phyloP scores from a whole-genome alignment of 1,284 basidiomycete genomes.

The Trametes polyzona region DNA sequence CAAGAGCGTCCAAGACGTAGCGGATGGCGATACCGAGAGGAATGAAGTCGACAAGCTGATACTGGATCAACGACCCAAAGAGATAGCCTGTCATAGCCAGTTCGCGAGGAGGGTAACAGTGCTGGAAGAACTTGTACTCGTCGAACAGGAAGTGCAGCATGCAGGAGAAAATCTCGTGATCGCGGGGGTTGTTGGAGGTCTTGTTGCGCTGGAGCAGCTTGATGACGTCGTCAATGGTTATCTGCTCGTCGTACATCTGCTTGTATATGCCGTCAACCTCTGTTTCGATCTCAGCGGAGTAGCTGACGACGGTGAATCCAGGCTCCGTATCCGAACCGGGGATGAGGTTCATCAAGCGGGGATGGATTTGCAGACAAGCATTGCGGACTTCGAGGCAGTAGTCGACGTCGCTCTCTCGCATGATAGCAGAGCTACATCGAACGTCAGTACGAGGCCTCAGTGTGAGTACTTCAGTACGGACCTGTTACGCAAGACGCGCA shows the following conservation, averaged over 20 bases:
- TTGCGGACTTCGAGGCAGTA: slow-evolving; percentile 94
- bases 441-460: slow-evolving; percentile 3
- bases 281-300: slow-evolving; percentile 86
- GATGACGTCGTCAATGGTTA: slow-evolving; percentile 94
- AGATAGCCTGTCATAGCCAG: slow-evolving; percentile 95
- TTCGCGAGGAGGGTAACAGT: slow-evolving; percentile 93
- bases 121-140: slow-evolving; percentile 99
- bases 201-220: slow-evolving; percentile 86
- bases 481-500: slow-evolving; percentile 85
- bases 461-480: slow-evolving; percentile 31
- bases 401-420: slow-evolving; percentile 81
- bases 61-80: slow-evolving; percentile 96
- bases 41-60: slow-evolving; percentile 92
- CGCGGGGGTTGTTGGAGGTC: slow-evolving; percentile 80
- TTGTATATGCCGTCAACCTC: slow-evolving; percentile 97
- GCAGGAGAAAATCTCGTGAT: slow-evolving; percentile 97
- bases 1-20: slow-evolving; percentile 94
- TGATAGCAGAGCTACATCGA: slow-evolving; percentile 55
- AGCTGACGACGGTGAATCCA: slow-evolving; percentile 89
- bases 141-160: slow-evolving; percentile 99
- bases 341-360: slow-evolving; percentile 94
- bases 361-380: slow-evolving; percentile 93
- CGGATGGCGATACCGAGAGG: slow-evolving; percentile 97
- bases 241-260: slow-evolving; percentile 96
- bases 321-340: slow-evolving; percentile 91